phyloP scores from a whole-genome alignment of 2,329 filamentous ascomycete genomes.

The Aspergillus alliaceus region DNA sequence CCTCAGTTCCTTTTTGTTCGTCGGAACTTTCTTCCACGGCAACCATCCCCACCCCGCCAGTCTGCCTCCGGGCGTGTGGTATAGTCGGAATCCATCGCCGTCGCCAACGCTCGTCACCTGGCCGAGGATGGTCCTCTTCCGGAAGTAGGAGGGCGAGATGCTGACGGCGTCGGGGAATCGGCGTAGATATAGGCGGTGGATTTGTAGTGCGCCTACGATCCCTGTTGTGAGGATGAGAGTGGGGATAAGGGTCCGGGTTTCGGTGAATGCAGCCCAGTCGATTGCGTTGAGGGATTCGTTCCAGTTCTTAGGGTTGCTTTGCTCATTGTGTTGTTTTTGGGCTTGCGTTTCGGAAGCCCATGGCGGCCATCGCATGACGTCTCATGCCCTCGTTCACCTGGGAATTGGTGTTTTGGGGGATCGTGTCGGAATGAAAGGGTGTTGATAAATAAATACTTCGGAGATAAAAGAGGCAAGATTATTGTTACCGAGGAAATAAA shows the following conservation, averaged over 20 bases:
- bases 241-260: conserved; percentile 37
- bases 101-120: conserved; percentile 92
- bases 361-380: conserved; percentile 52
- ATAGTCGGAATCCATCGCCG: conserved; percentile 92
- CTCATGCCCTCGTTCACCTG: conserved; percentile 24
- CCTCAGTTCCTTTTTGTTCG: conserved; percentile 66
- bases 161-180: conserved; percentile 77
- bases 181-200: conserved; percentile 63
- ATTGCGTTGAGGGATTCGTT: conserved; percentile 44
- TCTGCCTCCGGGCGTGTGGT: conserved; percentile 89
- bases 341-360: conserved; percentile 41
- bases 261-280: conserved; percentile 40
- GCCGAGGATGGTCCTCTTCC: conserved; percentile 75
- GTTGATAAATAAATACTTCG: not conserved
- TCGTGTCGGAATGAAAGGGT: not conserved
- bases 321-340: conserved; percentile 22
- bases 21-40: conserved; percentile 68
- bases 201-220: conserved; percentile 35
- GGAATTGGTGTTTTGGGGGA: conserved; percentile 1
- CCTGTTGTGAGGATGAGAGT: conserved; percentile 40
- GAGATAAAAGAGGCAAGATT: not conserved
- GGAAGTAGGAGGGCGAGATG: conserved; percentile 73
- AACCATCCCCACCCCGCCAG: conserved; percentile 91
- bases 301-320: conserved; percentile 34
- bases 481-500: conserved; percentile 15